These are phyloP conservation scores for Acacia melanoxylon DNA, from an alignment of 306 rosid genomes.

Conservation along the genomic window DNA sequence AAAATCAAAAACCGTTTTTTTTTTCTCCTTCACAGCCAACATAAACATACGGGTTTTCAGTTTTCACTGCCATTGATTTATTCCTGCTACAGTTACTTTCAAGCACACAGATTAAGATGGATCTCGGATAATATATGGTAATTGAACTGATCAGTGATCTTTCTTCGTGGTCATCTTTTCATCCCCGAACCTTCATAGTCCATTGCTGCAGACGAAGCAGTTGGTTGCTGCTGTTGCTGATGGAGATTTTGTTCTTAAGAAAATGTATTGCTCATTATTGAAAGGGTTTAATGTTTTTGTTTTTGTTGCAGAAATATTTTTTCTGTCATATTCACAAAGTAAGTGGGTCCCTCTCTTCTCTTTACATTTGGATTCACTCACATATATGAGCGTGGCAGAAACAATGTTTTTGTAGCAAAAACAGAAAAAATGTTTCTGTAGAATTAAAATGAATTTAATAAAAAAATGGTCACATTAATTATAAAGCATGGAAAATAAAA, in stretches of 20 bases:
- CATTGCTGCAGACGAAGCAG: slow-evolving; percentile 40
- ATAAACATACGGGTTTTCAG: slow-evolving; percentile 24
- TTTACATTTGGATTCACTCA: too few relatives aligned
- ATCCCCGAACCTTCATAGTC: slow-evolving; percentile 32
- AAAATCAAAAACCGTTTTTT: slow-evolving; percentile 18
- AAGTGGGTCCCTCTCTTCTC: too few relatives aligned
- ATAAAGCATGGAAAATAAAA: too few relatives aligned
- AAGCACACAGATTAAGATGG: slow-evolving; percentile 35
- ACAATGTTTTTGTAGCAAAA: too few relatives aligned
- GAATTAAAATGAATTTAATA: too few relatives aligned
- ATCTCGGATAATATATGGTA: slow-evolving; percentile 19
- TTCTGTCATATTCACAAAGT: too few relatives aligned
- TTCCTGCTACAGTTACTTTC: slow-evolving; percentile 4
- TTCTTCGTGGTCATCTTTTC: neutral
- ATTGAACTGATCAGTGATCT: neutral
- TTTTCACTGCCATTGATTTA: slow-evolving; percentile 27
- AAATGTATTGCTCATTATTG: too few relatives aligned
- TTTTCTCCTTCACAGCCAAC: slow-evolving; percentile 40
- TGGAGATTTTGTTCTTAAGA: slow-evolving; percentile 21
- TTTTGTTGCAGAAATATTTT: too few relatives aligned
- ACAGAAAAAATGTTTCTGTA: too few relatives aligned
- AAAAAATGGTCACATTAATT: too few relatives aligned
- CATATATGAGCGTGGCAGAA: too few relatives aligned
- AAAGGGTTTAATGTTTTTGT: too few relatives aligned
- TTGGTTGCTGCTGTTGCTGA: slow-evolving; percentile 20